Evolutionary conservation across 352 stramenopile species (phyloP).

Genomic region (Phytophthora hybrid): DNA sequence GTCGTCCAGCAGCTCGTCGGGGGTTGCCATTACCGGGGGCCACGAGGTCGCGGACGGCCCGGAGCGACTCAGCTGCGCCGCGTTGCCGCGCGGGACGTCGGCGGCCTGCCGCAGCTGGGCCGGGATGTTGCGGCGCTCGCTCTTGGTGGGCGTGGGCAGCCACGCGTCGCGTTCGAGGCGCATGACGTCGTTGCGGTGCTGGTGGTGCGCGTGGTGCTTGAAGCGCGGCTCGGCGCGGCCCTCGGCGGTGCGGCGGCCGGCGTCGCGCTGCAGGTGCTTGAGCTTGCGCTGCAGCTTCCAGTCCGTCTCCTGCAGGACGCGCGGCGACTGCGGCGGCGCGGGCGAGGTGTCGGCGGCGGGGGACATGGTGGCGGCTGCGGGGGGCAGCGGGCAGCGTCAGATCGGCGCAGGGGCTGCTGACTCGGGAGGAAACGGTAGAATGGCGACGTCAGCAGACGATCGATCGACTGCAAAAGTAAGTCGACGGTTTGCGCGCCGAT

Average conservation of each 20-base stretch:
- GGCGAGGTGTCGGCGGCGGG: conserved; percentile 31
- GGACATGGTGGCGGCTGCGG: conserved; percentile 32
- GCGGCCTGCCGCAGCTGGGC: conserved; percentile 32
- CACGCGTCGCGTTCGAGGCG: conserved; percentile 52
- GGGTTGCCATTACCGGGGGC: conserved; percentile 42
- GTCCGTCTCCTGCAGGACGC: conserved; percentile 45
- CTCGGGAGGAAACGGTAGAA: conserved; percentile 28
- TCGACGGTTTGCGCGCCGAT: conserved; percentile 9
- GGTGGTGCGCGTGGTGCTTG: conserved; percentile 51
- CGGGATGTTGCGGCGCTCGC: conserved; percentile 48
- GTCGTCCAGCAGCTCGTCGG: conserved; percentile 38
- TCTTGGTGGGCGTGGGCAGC: conserved; percentile 38
- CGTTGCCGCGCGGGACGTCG: not conserved
- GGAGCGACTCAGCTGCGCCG: conserved; percentile 52
- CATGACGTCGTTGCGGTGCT: conserved; percentile 42
- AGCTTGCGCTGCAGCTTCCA: conserved; percentile 75
- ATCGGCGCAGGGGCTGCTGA: conserved; percentile 3
- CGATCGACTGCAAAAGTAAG: not conserved
- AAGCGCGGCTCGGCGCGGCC: conserved; percentile 39
- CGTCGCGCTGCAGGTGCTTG: conserved; percentile 74
- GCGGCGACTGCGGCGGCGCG: conserved; percentile 9
- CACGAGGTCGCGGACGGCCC: conserved; percentile 62
- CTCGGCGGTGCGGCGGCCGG: conserved; percentile 44
- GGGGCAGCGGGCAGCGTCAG: conserved; percentile 5
- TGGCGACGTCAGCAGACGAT: conserved; percentile 28